These are phyloP conservation scores for Fusarium solani-melongenae DNA, from an alignment of 2,329 filamentous ascomycete species.

Conservation along the genomic window DNA sequence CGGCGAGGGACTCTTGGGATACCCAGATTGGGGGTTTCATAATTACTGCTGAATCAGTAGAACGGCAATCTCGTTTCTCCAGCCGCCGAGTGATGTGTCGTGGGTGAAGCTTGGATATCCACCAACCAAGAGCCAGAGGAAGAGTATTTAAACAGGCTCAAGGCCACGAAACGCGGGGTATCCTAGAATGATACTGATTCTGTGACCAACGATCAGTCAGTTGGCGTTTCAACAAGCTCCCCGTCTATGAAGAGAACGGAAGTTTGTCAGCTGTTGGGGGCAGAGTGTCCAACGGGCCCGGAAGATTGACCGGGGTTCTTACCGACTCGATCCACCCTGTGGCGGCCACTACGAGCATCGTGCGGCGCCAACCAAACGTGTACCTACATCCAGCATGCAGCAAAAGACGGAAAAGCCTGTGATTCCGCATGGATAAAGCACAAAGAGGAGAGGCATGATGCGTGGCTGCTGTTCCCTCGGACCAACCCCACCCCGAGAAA, in stretches of 20 bases:
- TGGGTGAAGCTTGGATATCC: neutral
- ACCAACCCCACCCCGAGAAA: conserved; percentile 44
- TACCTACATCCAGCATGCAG: conserved; percentile 13
- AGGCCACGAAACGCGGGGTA: neutral
- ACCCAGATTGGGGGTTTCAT: conserved; percentile 30
- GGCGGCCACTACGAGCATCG: neutral
- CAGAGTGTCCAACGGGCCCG: neutral
- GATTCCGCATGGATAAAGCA: conserved; percentile 1
- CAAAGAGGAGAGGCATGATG: conserved; percentile 7
- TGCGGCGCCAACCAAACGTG: conserved; percentile 1
- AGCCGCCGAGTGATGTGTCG: neutral
- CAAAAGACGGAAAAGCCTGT: conserved; percentile 1
- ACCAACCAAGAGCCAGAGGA: neutral
- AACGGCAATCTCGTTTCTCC: conserved; percentile 7
- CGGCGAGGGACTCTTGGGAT: conserved; percentile 1
- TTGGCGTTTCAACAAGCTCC: neutral
- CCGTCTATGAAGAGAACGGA: too few relatives aligned
- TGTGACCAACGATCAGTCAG: conserved; percentile 7
- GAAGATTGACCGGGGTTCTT: conserved; percentile 36
- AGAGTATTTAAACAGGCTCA: neutral
- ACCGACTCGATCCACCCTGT: conserved; percentile 27
- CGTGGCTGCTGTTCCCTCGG: conserved; percentile 21
- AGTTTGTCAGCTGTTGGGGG: conserved; percentile 25
- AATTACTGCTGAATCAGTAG: conserved; percentile 34
- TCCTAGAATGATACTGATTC: neutral